phyloP scores from a whole-genome alignment of 2,329 filamentous ascomycete species.

The Tolypocladium album region DNA sequence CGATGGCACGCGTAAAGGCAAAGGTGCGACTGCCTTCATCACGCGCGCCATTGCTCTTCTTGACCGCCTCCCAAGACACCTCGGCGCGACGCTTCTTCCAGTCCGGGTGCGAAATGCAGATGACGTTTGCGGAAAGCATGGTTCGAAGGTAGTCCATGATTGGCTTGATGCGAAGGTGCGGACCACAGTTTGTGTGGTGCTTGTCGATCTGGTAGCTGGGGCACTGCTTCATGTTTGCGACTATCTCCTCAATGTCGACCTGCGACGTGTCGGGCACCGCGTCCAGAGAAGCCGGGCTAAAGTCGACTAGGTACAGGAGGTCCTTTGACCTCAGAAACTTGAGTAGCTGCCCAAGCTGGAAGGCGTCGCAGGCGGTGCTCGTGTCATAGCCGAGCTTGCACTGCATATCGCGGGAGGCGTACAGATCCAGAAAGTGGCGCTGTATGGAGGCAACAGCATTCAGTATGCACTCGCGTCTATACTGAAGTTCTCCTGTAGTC shows the following conservation, averaged over 20 bases:
- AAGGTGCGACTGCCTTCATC: conserved; percentile 20
- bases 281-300: conserved; percentile 36
- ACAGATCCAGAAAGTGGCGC: conserved; percentile 54
- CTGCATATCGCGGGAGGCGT: conserved; percentile 55
- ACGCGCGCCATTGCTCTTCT: conserved; percentile 4
- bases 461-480: conserved; percentile 55
- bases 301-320: conserved; percentile 49
- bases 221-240: conserved; percentile 52
- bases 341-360: conserved; percentile 68
- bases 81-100: conserved; percentile 33
- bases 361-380: conserved; percentile 62
- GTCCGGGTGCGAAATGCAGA: conserved; percentile 30
- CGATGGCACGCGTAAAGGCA: conserved; percentile 38
- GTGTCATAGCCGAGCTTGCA: conserved; percentile 68
- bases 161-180: conserved; percentile 53
- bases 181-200: conserved; percentile 63
- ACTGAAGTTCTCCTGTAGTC: conserved; percentile 49
- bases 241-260: conserved; percentile 50
- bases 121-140: conserved; percentile 37
- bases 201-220: conserved; percentile 65
- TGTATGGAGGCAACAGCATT: conserved; percentile 61
- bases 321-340: conserved; percentile 55
- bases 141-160: conserved; percentile 53
- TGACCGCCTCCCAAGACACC: conserved; percentile 27
- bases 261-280: conserved; percentile 36